Evolutionary conservation across 345 rosid species (phyloP), one percentile per base, ranked within the genome.

Genomic region (Citrus glauca): DNA sequence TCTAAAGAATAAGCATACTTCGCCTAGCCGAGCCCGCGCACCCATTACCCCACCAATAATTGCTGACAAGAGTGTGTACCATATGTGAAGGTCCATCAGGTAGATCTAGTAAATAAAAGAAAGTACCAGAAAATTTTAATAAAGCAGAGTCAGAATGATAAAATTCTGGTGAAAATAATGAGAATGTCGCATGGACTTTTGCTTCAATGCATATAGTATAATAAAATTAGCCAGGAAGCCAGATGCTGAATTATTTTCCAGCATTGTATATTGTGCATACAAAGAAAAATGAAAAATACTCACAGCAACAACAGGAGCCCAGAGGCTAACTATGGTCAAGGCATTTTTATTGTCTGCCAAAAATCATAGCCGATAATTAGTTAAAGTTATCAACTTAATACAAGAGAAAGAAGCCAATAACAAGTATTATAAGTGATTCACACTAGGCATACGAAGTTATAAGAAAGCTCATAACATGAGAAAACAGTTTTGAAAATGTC

Each of bases 271-370:
- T 45, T 45, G 50, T 45, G 50, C 4, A 11, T 45, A 45, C 30
- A 48, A 72, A 64, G 9, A 69, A 73, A 59, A 48, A 24, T 37
- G 63, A 48, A 81, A 45, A 72, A 66, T 69, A 87, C 99, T 92
- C 80, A 96, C 99, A 78, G 98, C 97, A 30, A 94, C 42, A 79
- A 96, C 95, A 77, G 99, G 99, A 82, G 98, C 99, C 99, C 99
- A 96, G 48, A 96, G 84, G 88, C 97, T 87, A 71, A 83, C 97
- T 24, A 94, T 61, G 59, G 98, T 94, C 91, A 96, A 83, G 72
- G 77, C 88, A 84, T 96, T 88, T 72, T 96, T 57, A 88, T 96
- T 92, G 78, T 88, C 99, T 96, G 97, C 83, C 69, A 83, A 81
- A 45, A 66, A 77, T 82, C 78, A 59, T 60, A 66, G 59, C 77